phyloP scores from a whole-genome alignment of 2,329 filamentous ascomycete genomes.

The Pseudogymnoascus sp. region DNA sequence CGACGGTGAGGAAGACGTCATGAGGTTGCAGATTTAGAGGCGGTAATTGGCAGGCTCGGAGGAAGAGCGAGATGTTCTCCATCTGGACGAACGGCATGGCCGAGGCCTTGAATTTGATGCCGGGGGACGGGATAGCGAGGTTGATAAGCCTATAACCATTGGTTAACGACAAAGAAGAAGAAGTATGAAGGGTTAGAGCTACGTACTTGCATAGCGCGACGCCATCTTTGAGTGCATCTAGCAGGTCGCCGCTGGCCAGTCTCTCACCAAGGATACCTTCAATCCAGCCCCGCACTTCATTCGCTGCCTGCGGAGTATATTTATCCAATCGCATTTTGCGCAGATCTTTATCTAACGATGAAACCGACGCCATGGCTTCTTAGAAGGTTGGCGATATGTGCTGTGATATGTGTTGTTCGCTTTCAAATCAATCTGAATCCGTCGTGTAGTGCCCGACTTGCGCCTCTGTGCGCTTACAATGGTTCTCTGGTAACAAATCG shows the following conservation, averaged over 20 bases:
- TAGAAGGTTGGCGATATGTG: neutral
- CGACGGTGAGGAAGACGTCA: constrained; percentile 94
- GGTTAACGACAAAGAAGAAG: neutral
- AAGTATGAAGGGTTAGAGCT: constrained; percentile 6
- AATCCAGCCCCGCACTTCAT: constrained; percentile 80
- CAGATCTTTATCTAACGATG: constrained; percentile 91
- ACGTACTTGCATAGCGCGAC: constrained; percentile 84
- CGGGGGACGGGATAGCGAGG: constrained; percentile 65
- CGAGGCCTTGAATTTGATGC: constrained; percentile 80
- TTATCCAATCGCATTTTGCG: constrained; percentile 85
- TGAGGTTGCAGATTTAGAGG: constrained; percentile 86
- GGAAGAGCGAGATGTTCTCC: constrained; percentile 98
- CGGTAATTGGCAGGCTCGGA: constrained; percentile 75
- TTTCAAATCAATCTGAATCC: neutral
- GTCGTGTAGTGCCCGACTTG: neutral
- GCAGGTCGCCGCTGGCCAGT: constrained; percentile 66
- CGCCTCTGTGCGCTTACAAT: neutral
- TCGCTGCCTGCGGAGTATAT: constrained; percentile 85
- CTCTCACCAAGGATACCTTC: constrained; percentile 70
- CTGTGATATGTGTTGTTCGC: neutral
- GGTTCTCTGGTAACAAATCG: neutral
- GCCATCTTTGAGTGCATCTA: constrained; percentile 84
- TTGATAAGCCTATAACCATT: constrained; percentile 60
- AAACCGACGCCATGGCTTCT: constrained; percentile 74
- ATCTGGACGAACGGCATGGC: constrained; percentile 98